Percentiles rank a stretch among this genome's conserved stretches.
phyloP scores from a whole-genome alignment of 257 asterid genomes.

The Mitragyna speciosa region DNA sequence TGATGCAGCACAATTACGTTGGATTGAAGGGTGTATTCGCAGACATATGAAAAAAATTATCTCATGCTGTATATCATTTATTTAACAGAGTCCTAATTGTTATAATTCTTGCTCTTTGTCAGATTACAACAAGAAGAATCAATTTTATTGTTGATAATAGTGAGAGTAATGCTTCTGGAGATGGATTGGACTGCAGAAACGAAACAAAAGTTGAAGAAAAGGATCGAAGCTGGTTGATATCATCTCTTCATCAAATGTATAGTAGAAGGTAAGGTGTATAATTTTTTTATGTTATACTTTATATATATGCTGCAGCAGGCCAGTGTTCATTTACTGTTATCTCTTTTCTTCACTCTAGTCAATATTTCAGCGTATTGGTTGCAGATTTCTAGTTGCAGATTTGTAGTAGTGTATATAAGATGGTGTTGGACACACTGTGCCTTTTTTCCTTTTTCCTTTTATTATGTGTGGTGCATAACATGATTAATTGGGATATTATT shows the following conservation, averaged over 20 bases:
- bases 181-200: constrained; percentile 49
- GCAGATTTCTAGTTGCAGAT: background rate
- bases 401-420: background rate
- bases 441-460: background rate
- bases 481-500: background rate
- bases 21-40: background rate
- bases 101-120: constrained; percentile 31
- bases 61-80: background rate
- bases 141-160: constrained; percentile 78
- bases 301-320: constrained; percentile 14
- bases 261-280: constrained; percentile 83
- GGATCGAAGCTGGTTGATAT: constrained; percentile 90
- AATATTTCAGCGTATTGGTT: background rate
- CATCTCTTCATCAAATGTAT: constrained; percentile 93
- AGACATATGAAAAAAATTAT: background rate
- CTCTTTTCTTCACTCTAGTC: background rate
- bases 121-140: constrained; percentile 91
- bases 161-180: constrained; percentile 49
- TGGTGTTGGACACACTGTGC: background rate
- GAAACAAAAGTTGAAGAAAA: constrained; percentile 61
- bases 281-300: constrained; percentile 14
- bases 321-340: background rate
- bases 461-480: background rate
- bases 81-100: constrained; percentile 7
- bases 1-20: background rate